Base-by-base conservation (phyloP, 139 green algal genomes). In the Auxenochlorella protothecoides region DNA sequence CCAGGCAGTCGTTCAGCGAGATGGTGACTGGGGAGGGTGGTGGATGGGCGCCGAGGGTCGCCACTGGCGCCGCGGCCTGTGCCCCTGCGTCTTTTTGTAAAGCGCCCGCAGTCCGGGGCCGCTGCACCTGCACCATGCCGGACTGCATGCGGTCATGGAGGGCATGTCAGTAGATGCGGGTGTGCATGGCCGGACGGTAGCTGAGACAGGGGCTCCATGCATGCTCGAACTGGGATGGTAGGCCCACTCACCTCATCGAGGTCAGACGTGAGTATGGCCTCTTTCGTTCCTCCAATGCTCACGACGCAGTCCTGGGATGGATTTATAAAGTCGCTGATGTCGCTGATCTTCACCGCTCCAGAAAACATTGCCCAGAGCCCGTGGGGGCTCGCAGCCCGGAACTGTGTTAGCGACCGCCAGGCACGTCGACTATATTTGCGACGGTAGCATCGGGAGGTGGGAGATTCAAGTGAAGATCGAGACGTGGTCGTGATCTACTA, bases 261-360 rank as follows among this genome's bases (percentile, higher is more conserved):
- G 52, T 75, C 55, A 12, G 68, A 7, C 52, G n/a, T 16, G 10
- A 6, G 11, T 12, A 56, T 3, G 5, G 52, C 59, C 8, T 59
- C 3, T 44, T 84, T 77, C 57, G 63, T 73, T n/a, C 79, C 78
- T 3, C 84, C 60, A 6, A 92, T 68, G 52, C 68, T 83, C 6
- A 98, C 90, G 13, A 98, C 91, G 75, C 93, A 98, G 2, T 87
- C 85, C 74, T 98, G 93, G 0, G 86, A 91, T 0, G 93, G 93
- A 2, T 90, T 85, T 54, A 98, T 98, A 76, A 92, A 98, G 78
- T 98, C 93, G 61, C 93, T 95, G 5, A 98, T 63, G 74, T 97
- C 91, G 0, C 74, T 79, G 6, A 97, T 76, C 62, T 89, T 89
- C 5, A 97, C 82, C 55, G 90, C 82, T 0, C 84, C 85, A 0